Evolutionary conservation across 2,329 filamentous ascomycete genomes (phyloP).

Genomic region (Penicillium vulpinum): DNA sequence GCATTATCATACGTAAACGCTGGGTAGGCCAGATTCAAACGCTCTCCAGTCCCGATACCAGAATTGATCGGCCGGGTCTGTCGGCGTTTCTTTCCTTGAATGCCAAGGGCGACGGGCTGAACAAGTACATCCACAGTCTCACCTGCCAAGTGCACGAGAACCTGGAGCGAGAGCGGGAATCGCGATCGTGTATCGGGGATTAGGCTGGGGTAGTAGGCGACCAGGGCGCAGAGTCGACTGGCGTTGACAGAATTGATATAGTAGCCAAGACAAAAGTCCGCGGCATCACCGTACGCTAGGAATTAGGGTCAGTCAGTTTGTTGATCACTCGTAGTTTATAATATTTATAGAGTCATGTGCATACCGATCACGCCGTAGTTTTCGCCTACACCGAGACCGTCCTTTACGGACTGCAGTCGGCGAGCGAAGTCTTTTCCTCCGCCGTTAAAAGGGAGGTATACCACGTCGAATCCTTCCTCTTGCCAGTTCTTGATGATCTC

Average conservation of each 20-base stretch:
- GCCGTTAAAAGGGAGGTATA: constrained; percentile 58
- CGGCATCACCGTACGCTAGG: constrained; percentile 62
- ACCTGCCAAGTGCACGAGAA: constrained; percentile 61
- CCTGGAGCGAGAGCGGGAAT: constrained; percentile 42
- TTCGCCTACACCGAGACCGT: constrained; percentile 58
- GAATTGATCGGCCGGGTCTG: constrained; percentile 51
- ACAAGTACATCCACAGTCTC: constrained; percentile 51
- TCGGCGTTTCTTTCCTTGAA: constrained; percentile 53
- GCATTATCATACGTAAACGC: constrained; percentile 57
- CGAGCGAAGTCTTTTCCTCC: constrained; percentile 53
- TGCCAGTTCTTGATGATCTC: constrained; percentile 56
- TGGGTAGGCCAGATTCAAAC: constrained; percentile 34
- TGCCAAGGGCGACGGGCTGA: constrained; percentile 53
- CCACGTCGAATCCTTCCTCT: constrained; percentile 61
- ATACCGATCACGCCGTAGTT: constrained; percentile 64
- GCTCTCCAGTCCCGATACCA: constrained; percentile 54
- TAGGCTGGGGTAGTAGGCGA: constrained; percentile 63
- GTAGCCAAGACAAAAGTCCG: constrained; percentile 59
- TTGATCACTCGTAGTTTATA: not conserved
- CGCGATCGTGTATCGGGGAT: constrained; percentile 52
- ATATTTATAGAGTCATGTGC: constrained; percentile 2
- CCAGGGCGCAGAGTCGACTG: constrained; percentile 54
- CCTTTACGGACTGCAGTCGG: constrained; percentile 53
- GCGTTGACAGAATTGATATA: constrained; percentile 58
- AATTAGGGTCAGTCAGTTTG: not conserved